These are phyloP conservation scores for Ophiocordyceps robertsii DNA, from an alignment of 2,329 filamentous ascomycete species.

Conservation along the genomic window DNA sequence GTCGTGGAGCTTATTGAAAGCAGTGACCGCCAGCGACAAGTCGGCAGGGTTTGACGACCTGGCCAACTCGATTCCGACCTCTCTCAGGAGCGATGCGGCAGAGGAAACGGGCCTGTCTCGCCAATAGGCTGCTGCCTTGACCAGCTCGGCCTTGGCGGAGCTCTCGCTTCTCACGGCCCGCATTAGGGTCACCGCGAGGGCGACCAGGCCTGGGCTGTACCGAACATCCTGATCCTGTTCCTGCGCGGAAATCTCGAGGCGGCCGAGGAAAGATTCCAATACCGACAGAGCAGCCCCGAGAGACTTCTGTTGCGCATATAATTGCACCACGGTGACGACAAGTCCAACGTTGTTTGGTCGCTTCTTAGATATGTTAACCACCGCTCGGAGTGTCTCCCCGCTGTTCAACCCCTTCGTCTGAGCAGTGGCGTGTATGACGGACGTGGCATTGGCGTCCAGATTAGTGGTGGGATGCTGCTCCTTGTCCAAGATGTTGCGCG, in stretches of 20 bases:
- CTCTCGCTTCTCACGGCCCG: conserved; percentile 58
- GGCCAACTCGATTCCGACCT: conserved; percentile 72
- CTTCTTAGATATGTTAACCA: conserved; percentile 57
- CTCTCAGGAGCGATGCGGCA: conserved; percentile 56
- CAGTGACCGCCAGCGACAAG: conserved; percentile 55
- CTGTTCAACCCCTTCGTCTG: conserved; percentile 49
- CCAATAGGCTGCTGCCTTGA: conserved; percentile 75
- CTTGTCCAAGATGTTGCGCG: conserved; percentile 24
- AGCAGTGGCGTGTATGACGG: conserved; percentile 56
- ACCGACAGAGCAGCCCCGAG: conserved; percentile 59
- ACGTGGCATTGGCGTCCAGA: conserved; percentile 25
- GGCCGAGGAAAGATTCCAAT: conserved; percentile 65
- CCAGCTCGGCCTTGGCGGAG: conserved; percentile 59
- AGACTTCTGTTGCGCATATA: conserved; percentile 63
- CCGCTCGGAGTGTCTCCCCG: conserved; percentile 54
- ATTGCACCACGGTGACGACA: conserved; percentile 64
- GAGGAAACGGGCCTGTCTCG: conserved; percentile 35
- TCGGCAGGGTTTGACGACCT: conserved; percentile 59
- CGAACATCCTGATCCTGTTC: conserved; percentile 53
- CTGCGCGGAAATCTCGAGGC: conserved; percentile 26
- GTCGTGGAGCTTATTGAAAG: conserved; percentile 55
- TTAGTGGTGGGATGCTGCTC: conserved; percentile 14
- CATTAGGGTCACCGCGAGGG: conserved; percentile 68
- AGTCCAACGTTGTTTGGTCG: conserved; percentile 71
- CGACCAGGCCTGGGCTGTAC: conserved; percentile 74